These are phyloP conservation scores for Metschnikowia chrysomelidarum DNA, from an alignment of 805 yeast genomes.

Conservation along the genomic window DNA sequence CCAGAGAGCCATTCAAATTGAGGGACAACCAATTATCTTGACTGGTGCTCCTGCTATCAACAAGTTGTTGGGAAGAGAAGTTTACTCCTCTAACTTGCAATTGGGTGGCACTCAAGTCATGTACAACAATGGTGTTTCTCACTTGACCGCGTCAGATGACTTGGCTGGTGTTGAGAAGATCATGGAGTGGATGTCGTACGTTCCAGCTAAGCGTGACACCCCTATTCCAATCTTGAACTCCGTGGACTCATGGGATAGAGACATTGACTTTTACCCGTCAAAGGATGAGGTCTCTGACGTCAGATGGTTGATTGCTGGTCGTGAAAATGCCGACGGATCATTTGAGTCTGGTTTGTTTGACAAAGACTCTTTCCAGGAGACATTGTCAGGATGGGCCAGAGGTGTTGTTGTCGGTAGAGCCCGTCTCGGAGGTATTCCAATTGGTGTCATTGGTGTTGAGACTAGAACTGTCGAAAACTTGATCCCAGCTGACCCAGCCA, in stretches of 20 bases:
- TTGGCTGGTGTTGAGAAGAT: conserved; percentile 94
- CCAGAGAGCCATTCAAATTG: conserved; percentile 97
- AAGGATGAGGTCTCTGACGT: conserved; percentile 80
- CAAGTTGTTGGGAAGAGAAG: conserved; percentile 95
- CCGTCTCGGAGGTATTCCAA: conserved; percentile 96
- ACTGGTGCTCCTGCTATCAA: conserved; percentile 99
- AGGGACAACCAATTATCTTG: conserved; percentile 96
- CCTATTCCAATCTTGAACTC: conserved; percentile 88
- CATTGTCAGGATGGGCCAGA: conserved; percentile 96
- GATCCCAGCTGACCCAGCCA: conserved; percentile 97
- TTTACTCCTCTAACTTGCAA: conserved; percentile 93
- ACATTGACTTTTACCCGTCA: conserved; percentile 75
- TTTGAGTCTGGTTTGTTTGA: conserved; percentile 91
- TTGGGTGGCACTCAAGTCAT: conserved; percentile 99
- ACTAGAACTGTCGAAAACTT: conserved; percentile 86
- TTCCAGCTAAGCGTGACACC: conserved; percentile 85
- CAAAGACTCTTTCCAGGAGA: conserved; percentile 90
- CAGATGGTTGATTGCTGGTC: conserved; percentile 92
- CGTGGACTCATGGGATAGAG: conserved; percentile 91
- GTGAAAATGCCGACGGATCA: conserved; percentile 59
- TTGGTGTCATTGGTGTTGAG: conserved; percentile 98
- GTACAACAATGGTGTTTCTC: conserved; percentile 98
- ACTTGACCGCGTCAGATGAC: conserved; percentile 94
- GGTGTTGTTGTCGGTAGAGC: conserved; percentile 99
- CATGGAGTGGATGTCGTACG: conserved; percentile 91